Evolutionary conservation across 176 grass and related monocot genomes (phyloP).

Genomic region (Tuctoria greenei): DNA sequence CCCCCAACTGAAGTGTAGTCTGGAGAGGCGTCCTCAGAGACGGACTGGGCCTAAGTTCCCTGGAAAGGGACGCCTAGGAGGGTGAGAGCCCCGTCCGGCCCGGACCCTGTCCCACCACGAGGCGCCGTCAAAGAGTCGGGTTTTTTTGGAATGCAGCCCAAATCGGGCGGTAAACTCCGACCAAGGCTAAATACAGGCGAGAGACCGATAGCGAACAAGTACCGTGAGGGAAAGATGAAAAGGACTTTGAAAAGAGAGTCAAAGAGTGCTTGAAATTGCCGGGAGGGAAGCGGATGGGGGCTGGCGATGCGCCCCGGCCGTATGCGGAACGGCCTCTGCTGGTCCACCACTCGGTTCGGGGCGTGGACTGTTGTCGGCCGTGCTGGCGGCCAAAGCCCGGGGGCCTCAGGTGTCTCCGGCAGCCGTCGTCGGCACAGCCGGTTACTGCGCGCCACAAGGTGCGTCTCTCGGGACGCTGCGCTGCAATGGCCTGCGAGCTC

Average conservation of each 20-base stretch:
- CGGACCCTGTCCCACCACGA: constrained; percentile 50
- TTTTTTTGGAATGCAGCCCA: constrained; percentile 40
- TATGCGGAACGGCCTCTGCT: constrained; percentile 27
- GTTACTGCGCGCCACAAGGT: background rate
- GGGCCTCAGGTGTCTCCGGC: no score
- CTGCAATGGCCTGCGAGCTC: constrained; percentile 41
- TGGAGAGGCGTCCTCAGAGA: constrained; percentile 5
- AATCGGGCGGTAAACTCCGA: constrained; percentile 50
- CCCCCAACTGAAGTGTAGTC: constrained; percentile 7
- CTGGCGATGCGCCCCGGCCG: constrained; percentile 45
- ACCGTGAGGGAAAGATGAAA: constrained; percentile 73
- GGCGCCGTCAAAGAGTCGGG: constrained; percentile 44
- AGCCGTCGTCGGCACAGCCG: no score
- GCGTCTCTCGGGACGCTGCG: background rate
- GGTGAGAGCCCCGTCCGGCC: constrained; percentile 59
- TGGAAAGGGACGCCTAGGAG: constrained; percentile 53
- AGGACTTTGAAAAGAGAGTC: constrained; percentile 87
- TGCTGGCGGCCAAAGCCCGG: no score
- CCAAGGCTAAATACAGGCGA: constrained; percentile 59
- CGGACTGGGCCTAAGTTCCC: constrained; percentile 27
- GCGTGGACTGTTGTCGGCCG: no score
- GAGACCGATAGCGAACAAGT: constrained; percentile 40
- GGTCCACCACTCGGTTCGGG: no score
- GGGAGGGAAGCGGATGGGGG: constrained; percentile 81
- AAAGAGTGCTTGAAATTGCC: constrained; percentile 87